Conservation (phyloP, 345 rosid species). For the Lenwebbia sp. region DNA sequence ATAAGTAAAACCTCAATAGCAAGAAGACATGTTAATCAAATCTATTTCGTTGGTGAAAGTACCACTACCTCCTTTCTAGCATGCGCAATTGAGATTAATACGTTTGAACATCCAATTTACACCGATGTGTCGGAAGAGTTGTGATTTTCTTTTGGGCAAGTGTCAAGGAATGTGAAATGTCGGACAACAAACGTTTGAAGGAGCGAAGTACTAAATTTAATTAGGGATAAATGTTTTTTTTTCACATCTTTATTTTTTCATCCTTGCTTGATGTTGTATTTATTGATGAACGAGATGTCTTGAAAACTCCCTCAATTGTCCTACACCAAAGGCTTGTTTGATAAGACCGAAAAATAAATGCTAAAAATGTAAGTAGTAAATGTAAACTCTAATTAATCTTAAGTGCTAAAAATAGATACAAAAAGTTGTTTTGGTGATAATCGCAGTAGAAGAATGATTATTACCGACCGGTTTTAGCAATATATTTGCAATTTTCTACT, state of each 20-base stretch:
- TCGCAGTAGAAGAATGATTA: neutral
- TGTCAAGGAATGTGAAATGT: neutral
- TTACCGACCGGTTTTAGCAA: neutral
- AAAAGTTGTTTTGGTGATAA: neutral
- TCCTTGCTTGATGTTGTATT: neutral
- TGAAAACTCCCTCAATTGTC: neutral
- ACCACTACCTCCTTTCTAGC: neutral
- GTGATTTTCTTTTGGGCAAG: neutral
- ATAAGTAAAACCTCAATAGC: neutral
- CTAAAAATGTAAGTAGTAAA: neutral
- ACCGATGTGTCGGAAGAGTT: neutral
- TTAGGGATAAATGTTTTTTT: neutral
- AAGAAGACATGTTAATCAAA: neutral
- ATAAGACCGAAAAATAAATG: neutral
- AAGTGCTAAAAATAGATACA: neutral
- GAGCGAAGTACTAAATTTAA: neutral
- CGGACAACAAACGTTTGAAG: neutral
- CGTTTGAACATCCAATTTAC: neutral
- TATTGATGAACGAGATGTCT: neutral
- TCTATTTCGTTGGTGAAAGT: neutral
- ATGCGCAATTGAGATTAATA: neutral
- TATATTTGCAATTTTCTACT: neutral
- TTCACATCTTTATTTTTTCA: neutral
- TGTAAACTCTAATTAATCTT: neutral
- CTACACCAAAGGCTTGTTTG: neutral